Percentiles rank a stretch among this genome's conserved stretches.
These are phyloP conservation scores for Microcyclospora pomicola DNA, from an alignment of 2,329 filamentous ascomycete genomes.

Conservation along the genomic window DNA sequence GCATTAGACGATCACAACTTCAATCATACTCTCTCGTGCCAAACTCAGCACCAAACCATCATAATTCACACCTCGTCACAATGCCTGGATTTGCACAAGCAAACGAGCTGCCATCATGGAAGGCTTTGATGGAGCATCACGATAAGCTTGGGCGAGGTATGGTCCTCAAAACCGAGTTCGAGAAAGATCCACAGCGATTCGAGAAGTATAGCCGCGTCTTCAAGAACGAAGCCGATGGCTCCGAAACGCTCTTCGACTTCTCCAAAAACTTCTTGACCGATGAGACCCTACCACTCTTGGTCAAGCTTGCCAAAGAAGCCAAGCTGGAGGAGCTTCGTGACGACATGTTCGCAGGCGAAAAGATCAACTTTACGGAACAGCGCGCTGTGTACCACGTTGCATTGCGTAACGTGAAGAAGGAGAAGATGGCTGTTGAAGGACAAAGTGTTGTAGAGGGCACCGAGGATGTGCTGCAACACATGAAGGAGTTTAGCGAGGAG, in stretches of 20 bases:
- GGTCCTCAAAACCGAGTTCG: slow-evolving; percentile 84
- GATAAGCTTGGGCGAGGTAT: slow-evolving; percentile 75
- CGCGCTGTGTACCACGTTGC: slow-evolving; percentile 93
- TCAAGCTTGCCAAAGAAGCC: slow-evolving; percentile 84
- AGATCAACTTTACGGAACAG: slow-evolving; percentile 98
- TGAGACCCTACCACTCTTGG: slow-evolving; percentile 73
- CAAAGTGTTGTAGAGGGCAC: slow-evolving; percentile 89
- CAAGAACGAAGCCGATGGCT: slow-evolving; percentile 59
- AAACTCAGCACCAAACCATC: too few relatives aligned
- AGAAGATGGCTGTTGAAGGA: slow-evolving; percentile 72
- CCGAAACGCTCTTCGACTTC: slow-evolving; percentile 93
- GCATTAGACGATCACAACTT: too few relatives aligned
- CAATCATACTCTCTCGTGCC: too few relatives aligned
- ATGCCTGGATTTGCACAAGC: slow-evolving; percentile 64
- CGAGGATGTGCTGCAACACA: slow-evolving; percentile 82
- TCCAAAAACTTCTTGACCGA: slow-evolving; percentile 97
- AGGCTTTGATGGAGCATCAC: slow-evolving; percentile 81
- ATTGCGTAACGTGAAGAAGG: slow-evolving; percentile 75
- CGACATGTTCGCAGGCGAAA: slow-evolving; percentile 92
- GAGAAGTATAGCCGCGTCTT: slow-evolving; percentile 81
- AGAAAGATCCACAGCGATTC: slow-evolving; percentile 77
- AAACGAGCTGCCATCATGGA: slow-evolving; percentile 74
- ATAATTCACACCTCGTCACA: too few relatives aligned
- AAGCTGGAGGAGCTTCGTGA: slow-evolving; percentile 86
- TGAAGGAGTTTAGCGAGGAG: slow-evolving; percentile 96